Conservation (phyloP, 228 moss, liverwort and hornwort species). For the Sphagnum magellanicum region DNA sequence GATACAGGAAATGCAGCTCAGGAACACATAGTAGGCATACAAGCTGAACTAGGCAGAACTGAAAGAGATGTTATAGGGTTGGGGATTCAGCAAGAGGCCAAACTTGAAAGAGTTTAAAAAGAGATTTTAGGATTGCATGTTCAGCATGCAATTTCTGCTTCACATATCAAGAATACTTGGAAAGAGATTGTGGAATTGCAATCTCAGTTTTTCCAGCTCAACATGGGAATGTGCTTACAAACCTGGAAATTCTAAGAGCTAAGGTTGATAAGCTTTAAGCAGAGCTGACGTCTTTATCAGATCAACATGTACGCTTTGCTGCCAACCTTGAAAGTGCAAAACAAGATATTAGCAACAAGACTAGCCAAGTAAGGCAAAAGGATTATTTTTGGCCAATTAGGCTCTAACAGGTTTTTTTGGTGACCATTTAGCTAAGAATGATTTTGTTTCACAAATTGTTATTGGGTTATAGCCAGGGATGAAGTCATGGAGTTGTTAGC, state of each 20-base stretch:
- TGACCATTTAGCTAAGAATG: too few species aligned
- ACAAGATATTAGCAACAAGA: slow-evolving; percentile 7
- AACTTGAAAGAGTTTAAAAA: slow-evolving; percentile 32
- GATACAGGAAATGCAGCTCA: slow-evolving; percentile 6
- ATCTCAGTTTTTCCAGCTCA: slow-evolving; percentile 22
- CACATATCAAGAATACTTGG: slow-evolving; percentile 33
- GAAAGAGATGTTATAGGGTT: slow-evolving; percentile 31
- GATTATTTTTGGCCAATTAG: too few species aligned
- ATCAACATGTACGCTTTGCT: slow-evolving; percentile 32
- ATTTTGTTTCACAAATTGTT: too few species aligned
- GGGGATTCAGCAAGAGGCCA: slow-evolving; percentile 13
- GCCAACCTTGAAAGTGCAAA: slow-evolving; percentile 32
- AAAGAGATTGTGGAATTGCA: slow-evolving; percentile 32
- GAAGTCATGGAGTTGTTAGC: too few species aligned
- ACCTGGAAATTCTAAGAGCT: slow-evolving; percentile 32
- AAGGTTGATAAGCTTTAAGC: slow-evolving; percentile 36
- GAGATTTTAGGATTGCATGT: slow-evolving; percentile 36
- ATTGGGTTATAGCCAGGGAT: too few species aligned
- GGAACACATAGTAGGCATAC: slow-evolving; percentile 20
- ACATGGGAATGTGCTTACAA: slow-evolving; percentile 16
- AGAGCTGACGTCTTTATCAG: slow-evolving; percentile 28
- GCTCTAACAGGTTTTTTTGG: too few species aligned
- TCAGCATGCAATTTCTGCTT: slow-evolving; percentile 9
- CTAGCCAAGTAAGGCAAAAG: too few species aligned
- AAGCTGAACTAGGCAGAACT: slow-evolving; percentile 39